Evolutionary conservation across 495 filamentous ascomycete genomes (phyloP).

Genomic region (Penicillium longicatenatum): DNA sequence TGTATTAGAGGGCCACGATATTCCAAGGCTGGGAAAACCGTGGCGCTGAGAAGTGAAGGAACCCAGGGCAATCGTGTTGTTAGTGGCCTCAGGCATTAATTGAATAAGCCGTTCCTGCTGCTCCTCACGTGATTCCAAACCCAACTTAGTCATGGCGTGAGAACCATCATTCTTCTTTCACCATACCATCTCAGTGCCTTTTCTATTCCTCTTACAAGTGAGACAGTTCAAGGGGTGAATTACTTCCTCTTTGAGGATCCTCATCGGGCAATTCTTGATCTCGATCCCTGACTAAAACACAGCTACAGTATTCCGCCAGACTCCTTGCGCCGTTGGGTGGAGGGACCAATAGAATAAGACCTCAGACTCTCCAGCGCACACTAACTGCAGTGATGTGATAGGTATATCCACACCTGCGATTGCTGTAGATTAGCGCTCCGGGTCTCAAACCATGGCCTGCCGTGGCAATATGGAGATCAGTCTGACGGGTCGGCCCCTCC

Average conservation of each 20-base stretch:
- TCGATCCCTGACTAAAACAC: not conserved
- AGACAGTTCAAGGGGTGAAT: not conserved
- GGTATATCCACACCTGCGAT: slow-evolving; percentile 1
- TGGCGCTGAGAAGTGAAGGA: slow-evolving; percentile 1
- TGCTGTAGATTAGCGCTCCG: not conserved
- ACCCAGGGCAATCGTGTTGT: slow-evolving; percentile 7
- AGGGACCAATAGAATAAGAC: not conserved
- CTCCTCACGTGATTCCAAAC: slow-evolving; percentile 1
- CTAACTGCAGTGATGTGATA: slow-evolving; percentile 10
- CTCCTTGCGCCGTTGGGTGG: slow-evolving; percentile 6
- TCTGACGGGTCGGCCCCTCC: not conserved
- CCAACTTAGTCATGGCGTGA: not conserved
- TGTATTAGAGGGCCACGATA: slow-evolving; percentile 3
- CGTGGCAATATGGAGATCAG: slow-evolving; percentile 4
- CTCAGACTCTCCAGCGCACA: not conserved
- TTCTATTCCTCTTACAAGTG: not conserved
- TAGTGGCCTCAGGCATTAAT: slow-evolving; percentile 23
- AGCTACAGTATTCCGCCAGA: not conserved
- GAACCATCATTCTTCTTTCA: not conserved
- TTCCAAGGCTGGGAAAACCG: slow-evolving; percentile 1
- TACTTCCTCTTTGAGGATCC: not conserved
- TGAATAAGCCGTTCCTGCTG: slow-evolving; percentile 16
- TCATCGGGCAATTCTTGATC: not conserved
- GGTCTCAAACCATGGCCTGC: not conserved
- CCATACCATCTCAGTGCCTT: not conserved